A percentile compares a stretch with the other conserved stretches of the same genome.
phyloP scores from a whole-genome alignment of 192 early-diverging fungal species.

The Podila minutissima region DNA sequence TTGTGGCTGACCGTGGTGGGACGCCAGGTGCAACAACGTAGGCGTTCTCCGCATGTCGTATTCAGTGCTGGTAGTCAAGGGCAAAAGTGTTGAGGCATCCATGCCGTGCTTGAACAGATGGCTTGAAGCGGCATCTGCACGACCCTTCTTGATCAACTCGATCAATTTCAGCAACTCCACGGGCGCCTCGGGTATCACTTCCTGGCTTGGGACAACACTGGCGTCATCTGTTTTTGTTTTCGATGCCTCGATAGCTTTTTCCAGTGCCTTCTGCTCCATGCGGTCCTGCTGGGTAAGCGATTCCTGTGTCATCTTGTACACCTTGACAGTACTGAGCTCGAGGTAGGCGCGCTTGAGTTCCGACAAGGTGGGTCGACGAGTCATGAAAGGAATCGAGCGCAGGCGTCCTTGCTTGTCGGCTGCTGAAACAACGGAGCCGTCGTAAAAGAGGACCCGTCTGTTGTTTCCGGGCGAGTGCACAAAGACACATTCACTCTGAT shows the following conservation, averaged over 20 bases:
- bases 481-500: constrained; percentile 74
- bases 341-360: constrained; percentile 75
- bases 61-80: constrained; percentile 31
- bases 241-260: constrained; percentile 15
- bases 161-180: constrained; percentile 62
- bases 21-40: constrained; percentile 83
- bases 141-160: constrained; percentile 68
- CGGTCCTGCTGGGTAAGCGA: constrained; percentile 27
- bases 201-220: neutral
- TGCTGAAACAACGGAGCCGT: constrained; percentile 50
- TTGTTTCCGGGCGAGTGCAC: constrained; percentile 75
- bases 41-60: constrained; percentile 58
- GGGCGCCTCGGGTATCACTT: constrained; percentile 12
- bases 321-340: constrained; percentile 69
- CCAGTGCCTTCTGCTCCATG: constrained; percentile 41
- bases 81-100: constrained; percentile 44
- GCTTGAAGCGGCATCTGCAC: constrained; percentile 64
- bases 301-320: constrained; percentile 54
- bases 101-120: constrained; percentile 64
- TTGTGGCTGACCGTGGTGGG: constrained; percentile 63
- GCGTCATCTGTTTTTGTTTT: constrained; percentile 5
- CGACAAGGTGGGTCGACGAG: constrained; percentile 58
- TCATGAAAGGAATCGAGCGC: constrained; percentile 49
- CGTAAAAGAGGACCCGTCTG: constrained; percentile 62
- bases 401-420: constrained; percentile 39